Evolutionary conservation across 495 filamentous ascomycete genomes (phyloP).

Genomic region (Paragyromitra xinjiangensis): DNA sequence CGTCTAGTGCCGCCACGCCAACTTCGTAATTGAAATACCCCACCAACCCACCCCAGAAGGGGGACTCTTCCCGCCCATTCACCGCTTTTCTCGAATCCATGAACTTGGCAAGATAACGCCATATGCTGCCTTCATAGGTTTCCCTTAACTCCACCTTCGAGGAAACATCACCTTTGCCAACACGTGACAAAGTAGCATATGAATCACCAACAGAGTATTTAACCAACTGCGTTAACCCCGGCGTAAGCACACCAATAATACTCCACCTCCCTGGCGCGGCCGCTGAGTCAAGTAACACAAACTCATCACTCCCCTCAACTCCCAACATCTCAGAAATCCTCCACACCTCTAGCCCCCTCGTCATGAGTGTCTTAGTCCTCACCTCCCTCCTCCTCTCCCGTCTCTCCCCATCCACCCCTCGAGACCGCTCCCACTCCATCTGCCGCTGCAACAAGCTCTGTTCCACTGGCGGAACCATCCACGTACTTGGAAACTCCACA

Average conservation of each 20-base stretch:
- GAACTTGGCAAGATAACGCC: slow-evolving; percentile 67
- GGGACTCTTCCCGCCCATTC: slow-evolving; percentile 61
- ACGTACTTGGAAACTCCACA: slow-evolving; percentile 17
- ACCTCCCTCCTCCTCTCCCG: slow-evolving; percentile 76
- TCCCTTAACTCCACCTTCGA: slow-evolving; percentile 56
- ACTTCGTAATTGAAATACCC: slow-evolving; percentile 92
- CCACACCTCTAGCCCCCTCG: slow-evolving; percentile 94
- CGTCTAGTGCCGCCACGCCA: slow-evolving; percentile 70
- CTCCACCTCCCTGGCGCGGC: slow-evolving; percentile 66
- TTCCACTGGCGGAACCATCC: slow-evolving; percentile 21
- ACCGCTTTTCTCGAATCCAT: slow-evolving; percentile 65
- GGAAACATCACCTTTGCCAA: slow-evolving; percentile 33
- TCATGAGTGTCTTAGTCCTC: slow-evolving; percentile 75
- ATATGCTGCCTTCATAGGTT: slow-evolving; percentile 62
- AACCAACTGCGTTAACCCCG: slow-evolving; percentile 62
- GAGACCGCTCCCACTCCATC: slow-evolving; percentile 40
- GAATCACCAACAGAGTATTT: slow-evolving; percentile 64
- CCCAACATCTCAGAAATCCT: slow-evolving; percentile 64
- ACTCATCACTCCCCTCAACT: slow-evolving; percentile 5
- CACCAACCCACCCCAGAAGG: slow-evolving; percentile 88
- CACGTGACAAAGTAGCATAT: slow-evolving; percentile 46
- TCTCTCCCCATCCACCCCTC: slow-evolving; percentile 64
- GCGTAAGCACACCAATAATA: slow-evolving; percentile 71
- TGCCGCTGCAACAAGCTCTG: slow-evolving; percentile 60
- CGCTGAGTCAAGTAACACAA: slow-evolving; percentile 65